Conservation (phyloP, 2,329 filamentous ascomycete species). For the Fusarium odoratissimum region DNA sequence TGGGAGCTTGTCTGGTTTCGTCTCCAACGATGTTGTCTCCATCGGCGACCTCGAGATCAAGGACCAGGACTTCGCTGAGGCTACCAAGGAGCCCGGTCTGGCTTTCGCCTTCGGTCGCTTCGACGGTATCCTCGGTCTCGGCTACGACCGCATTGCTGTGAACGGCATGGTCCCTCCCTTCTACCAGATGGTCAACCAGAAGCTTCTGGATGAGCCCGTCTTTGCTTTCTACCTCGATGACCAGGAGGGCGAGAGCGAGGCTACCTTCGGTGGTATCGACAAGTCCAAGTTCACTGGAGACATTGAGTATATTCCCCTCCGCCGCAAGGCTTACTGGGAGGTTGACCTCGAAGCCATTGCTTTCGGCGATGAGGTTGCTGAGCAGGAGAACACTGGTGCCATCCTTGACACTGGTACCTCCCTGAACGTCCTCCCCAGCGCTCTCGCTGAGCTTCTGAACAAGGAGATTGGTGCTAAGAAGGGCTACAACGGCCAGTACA, state of each 20-base stretch:
- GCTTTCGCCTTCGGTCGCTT: slow-evolving; percentile 98
- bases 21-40: slow-evolving; percentile 86
- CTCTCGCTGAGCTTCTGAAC: slow-evolving; percentile 95
- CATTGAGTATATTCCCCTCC: slow-evolving; percentile 91
- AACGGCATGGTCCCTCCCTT: slow-evolving; percentile 95
- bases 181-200: slow-evolving; percentile 94
- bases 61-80: slow-evolving; percentile 94
- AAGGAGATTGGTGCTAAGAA: slow-evolving; percentile 98
- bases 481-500: slow-evolving; percentile 96
- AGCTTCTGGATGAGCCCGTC: slow-evolving; percentile 88
- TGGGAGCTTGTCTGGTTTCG: slow-evolving; percentile 90
- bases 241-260: slow-evolving; percentile 80
- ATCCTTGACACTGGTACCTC: slow-evolving; percentile 99
- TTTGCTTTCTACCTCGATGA: slow-evolving; percentile 97
- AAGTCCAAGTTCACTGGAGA: slow-evolving; percentile 84
- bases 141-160: slow-evolving; percentile 96
- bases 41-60: slow-evolving; percentile 93
- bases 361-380: slow-evolving; percentile 85
- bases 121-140: slow-evolving; percentile 95
- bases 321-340: slow-evolving; percentile 99
- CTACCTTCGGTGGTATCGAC: slow-evolving; percentile 89
- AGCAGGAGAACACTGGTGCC: slow-evolving; percentile 93
- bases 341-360: slow-evolving; percentile 94
- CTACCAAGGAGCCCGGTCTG: slow-evolving; percentile 92
- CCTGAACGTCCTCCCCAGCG: slow-evolving; percentile 91